These are phyloP conservation scores for Populus simonii DNA, from an alignment of 345 rosid species.

Conservation along the genomic window DNA sequence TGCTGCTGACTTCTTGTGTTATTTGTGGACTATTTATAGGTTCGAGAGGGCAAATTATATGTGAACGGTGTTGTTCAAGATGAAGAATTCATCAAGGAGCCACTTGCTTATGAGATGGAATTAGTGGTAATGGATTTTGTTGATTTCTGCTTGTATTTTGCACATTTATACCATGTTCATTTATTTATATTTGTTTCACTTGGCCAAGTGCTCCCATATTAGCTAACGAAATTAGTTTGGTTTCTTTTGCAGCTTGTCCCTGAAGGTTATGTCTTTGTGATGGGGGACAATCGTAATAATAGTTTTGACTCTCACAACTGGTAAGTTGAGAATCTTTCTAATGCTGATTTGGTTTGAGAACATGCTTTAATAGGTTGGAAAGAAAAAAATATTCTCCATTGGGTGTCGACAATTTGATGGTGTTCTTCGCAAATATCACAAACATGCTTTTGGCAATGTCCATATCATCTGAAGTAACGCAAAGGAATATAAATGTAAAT, in stretches of 20 bases:
- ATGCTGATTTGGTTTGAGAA: background rate
- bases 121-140: slow-evolving; percentile 44
- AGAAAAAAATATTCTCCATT: background rate
- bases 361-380: slow-evolving; percentile 2
- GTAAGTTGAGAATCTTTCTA: slow-evolving; percentile 35
- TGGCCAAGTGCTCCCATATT: background rate
- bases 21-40: slow-evolving; percentile 34
- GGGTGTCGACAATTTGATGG: background rate
- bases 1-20: background rate
- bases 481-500: background rate
- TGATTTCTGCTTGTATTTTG: background rate
- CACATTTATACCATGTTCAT: background rate
- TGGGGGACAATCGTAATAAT: slow-evolving; percentile 94
- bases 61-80: slow-evolving; percentile 59
- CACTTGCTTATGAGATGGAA: slow-evolving; percentile 68
- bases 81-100: slow-evolving; percentile 75
- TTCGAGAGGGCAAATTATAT: slow-evolving; percentile 61
- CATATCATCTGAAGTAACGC: background rate
- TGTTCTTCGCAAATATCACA: background rate
- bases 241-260: slow-evolving; percentile 62
- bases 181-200: background rate
- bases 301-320: slow-evolving; percentile 90
- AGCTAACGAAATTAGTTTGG: background rate
- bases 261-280: slow-evolving; percentile 74
- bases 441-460: background rate